Base-by-base conservation (phyloP, 1,284 basidiomycete genomes). In the Tetrapyrgos nigripes region DNA sequence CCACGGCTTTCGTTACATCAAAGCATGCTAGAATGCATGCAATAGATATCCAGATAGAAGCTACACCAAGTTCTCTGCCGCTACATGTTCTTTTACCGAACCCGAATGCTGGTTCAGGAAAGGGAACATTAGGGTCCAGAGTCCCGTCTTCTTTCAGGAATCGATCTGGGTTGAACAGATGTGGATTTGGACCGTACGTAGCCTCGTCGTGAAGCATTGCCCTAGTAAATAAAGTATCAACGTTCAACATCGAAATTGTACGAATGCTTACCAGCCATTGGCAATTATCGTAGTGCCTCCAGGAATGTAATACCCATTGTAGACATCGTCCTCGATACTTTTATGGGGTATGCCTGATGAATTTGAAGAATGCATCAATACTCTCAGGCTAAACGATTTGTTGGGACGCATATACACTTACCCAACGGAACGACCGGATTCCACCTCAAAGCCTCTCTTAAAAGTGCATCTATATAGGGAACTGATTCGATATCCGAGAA, bases 391-490 rank as follows among this genome's bases (percentile, higher is more conserved):
- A 51, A 24, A 9, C 10, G 3, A 45, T 26, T 31, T 21, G 4
- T 6, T 49, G 4, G 10, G 26, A 29, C 11, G 14, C 5, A 21
- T 10, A n/a, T 17, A n/a, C 14, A 10, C 33, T 19, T 43, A 53
- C 59, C 54, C 4, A 61, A 28, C 21, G 60, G 60, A 3, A 31
- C 13, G 24, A 61, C 50, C 5, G 48, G 51, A 26, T 45, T 53
- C 60, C 60, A 61, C 27, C 60, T 29, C 19, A 61, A 28, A 1
- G 48, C 56, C 29, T 61, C 60, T 48, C 29, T 55, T 6, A 61
- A n/a, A 11, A 61, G 29, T 10, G 60, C 60, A 28, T 61, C 60
- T 11, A 61, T 40, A 47, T 58, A 61, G 4, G 60, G 60, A 28
- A 61, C 58, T 9, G 31, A 49, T 8, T 40, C 23, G 10, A 50